Conservation (phyloP, 352 stramenopile genomes). For the Phytophthora cryptogea region DNA sequence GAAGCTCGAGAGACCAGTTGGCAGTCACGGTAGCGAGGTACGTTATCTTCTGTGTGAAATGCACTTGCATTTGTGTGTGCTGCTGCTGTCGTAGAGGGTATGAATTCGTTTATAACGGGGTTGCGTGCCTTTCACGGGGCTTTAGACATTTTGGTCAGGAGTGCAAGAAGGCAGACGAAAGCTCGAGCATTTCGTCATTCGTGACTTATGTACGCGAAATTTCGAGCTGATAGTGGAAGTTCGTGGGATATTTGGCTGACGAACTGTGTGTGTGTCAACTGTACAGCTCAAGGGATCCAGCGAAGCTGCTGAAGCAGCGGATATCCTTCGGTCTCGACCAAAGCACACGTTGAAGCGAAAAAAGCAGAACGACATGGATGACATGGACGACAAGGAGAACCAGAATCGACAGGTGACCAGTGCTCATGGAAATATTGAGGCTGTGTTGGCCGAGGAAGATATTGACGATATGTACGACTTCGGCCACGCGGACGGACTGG, state of each 20-base stretch:
- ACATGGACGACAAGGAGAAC: constrained; percentile 41
- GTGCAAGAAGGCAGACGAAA: constrained; percentile 65
- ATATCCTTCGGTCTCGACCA: constrained; percentile 14
- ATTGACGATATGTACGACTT: constrained; percentile 29
- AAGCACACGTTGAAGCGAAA: constrained; percentile 22
- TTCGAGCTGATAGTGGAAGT: background rate
- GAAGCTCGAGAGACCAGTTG: constrained; percentile 57
- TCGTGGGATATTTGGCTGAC: background rate
- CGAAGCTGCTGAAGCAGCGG: constrained; percentile 17
- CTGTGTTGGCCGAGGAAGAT: constrained; percentile 23
- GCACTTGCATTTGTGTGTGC: constrained; percentile 3
- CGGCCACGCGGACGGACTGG: constrained; percentile 1
- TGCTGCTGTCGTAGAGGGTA: background rate
- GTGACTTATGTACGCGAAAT: constrained; percentile 53
- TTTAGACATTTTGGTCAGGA: constrained; percentile 71
- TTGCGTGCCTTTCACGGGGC: constrained; percentile 8
- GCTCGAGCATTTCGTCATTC: constrained; percentile 65
- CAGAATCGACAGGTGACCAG: constrained; percentile 12
- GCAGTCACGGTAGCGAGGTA: constrained; percentile 69
- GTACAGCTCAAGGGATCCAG: constrained; percentile 33
- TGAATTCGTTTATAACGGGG: background rate
- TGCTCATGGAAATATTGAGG: constrained; percentile 7
- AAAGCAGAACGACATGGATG: constrained; percentile 4
- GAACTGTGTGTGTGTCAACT: background rate
- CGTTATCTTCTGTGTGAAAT: constrained; percentile 10